Percentiles rank a stretch among this genome's conserved stretches.
These are phyloP conservation scores for Malassezia vespertilionis DNA, from an alignment of 1,284 basidiomycete species.

Conservation along the genomic window DNA sequence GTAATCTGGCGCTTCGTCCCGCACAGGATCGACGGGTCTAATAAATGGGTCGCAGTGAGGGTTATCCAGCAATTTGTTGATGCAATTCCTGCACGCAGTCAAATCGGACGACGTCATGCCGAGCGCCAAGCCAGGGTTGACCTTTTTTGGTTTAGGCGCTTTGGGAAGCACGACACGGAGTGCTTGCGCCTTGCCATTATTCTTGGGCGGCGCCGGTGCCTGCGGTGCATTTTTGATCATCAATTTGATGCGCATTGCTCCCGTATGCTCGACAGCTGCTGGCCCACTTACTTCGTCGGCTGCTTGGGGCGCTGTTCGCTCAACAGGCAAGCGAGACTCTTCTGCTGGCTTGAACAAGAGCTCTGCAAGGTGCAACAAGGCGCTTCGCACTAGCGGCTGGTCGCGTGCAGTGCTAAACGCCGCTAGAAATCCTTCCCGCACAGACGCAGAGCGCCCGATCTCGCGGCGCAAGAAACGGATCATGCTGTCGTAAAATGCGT, in stretches of 20 bases:
- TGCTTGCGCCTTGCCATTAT: background rate
- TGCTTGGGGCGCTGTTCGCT: constrained; percentile 19
- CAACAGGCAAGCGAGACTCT: constrained; percentile 33
- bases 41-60: constrained; percentile 66
- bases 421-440: constrained; percentile 42
- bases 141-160: constrained; percentile 39
- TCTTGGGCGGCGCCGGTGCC: constrained; percentile 12
- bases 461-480: constrained; percentile 39
- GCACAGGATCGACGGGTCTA: constrained; percentile 63
- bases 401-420: constrained; percentile 57
- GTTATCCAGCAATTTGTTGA: constrained; percentile 61
- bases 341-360: constrained; percentile 63
- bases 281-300: too few relatives aligned
- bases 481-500: constrained; percentile 53
- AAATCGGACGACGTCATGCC: constrained; percentile 74
- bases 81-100: constrained; percentile 64
- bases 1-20: constrained; percentile 53
- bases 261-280: constrained; percentile 42
- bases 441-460: constrained; percentile 40
- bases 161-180: constrained; percentile 20
- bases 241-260: constrained; percentile 20
- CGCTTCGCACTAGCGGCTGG: constrained; percentile 58
- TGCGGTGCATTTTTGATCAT: constrained; percentile 35
- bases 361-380: constrained; percentile 81
- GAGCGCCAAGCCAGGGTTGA: constrained; percentile 54